A percentile compares a stretch with the other conserved stretches of the same genome.
Conservation (phyloP, 192 early-diverging fungal genomes). For the Gamsiella multidivaricata region DNA sequence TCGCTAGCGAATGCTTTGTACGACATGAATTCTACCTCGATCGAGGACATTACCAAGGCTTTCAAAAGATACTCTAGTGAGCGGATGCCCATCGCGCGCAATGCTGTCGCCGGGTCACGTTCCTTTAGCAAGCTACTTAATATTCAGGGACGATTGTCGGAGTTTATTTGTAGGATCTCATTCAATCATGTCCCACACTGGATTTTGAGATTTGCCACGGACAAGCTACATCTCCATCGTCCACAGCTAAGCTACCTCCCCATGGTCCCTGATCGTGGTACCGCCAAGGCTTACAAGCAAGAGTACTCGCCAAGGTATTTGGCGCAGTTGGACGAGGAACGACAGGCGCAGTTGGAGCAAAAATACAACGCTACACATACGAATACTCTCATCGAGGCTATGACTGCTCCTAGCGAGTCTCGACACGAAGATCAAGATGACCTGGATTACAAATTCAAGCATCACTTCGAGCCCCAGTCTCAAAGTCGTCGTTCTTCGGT, state of each 20-base stretch:
- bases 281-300: slow-evolving; percentile 24
- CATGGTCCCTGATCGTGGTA: slow-evolving; percentile 41
- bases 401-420: no score
- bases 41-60: slow-evolving; percentile 31
- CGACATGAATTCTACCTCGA: slow-evolving; percentile 32
- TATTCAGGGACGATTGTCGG: slow-evolving; percentile 16
- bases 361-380: neutral
- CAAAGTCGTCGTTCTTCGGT: no score
- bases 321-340: neutral
- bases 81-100: slow-evolving; percentile 17
- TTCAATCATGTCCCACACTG: slow-evolving; percentile 35
- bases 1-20: slow-evolving; percentile 43
- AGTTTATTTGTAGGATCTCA: slow-evolving; percentile 35
- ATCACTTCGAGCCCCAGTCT: no score
- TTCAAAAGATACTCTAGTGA: slow-evolving; percentile 36
- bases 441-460: no score
- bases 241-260: slow-evolving; percentile 40
- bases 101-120: slow-evolving; percentile 15
- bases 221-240: slow-evolving; percentile 42
- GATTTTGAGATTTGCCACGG: slow-evolving; percentile 27
- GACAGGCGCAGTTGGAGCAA: neutral
- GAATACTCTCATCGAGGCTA: neutral
- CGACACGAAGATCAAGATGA: slow-evolving; percentile 2
- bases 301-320: slow-evolving; percentile 43
- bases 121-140: slow-evolving; percentile 33